These are phyloP conservation scores for Hypoxylon sp. DNA, from an alignment of 2,329 filamentous ascomycete species.

Conservation along the genomic window DNA sequence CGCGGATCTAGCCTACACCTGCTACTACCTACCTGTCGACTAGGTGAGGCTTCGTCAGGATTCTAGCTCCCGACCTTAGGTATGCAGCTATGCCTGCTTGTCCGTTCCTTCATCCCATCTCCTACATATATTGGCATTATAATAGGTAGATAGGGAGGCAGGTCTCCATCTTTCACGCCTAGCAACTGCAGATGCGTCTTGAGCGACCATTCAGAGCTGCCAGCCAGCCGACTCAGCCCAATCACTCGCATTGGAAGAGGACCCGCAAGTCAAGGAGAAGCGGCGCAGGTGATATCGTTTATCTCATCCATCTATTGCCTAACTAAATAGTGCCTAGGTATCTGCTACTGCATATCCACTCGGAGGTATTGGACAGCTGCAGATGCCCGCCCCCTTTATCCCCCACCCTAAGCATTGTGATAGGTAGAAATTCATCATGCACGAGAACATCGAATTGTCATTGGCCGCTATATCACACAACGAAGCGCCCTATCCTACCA, in stretches of 20 bases:
- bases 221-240: slow-evolving; percentile 20
- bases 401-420: slow-evolving; percentile 34
- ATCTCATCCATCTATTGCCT: slow-evolving; percentile 15
- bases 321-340: slow-evolving; percentile 15
- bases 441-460: slow-evolving; percentile 37
- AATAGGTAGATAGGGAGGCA: slow-evolving; percentile 30
- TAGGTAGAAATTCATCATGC: slow-evolving; percentile 43
- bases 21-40: slow-evolving; percentile 1
- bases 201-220: slow-evolving; percentile 28
- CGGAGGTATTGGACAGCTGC: slow-evolving; percentile 43
- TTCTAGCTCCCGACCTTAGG: slow-evolving; percentile 36
- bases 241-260: slow-evolving; percentile 28
- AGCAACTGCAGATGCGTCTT: slow-evolving; percentile 25
- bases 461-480: slow-evolving; percentile 44
- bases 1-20: slow-evolving; percentile 11
- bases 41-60: slow-evolving; percentile 35
- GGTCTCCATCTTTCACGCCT: slow-evolving; percentile 17
- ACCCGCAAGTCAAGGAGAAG: slow-evolving; percentile 32
- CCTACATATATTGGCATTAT: slow-evolving; percentile 28
- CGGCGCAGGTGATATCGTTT: slow-evolving; percentile 20
- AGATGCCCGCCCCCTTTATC: slow-evolving; percentile 31
- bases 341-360: slow-evolving; percentile 23
- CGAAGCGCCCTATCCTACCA: slow-evolving; percentile 49
- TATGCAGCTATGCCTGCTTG: slow-evolving; percentile 32
- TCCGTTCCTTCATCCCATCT: slow-evolving; percentile 37